Percentiles rank a stretch among this genome's conserved stretches.
Conservation (phyloP, 2,329 filamentous ascomycete genomes). For the Clathrospora elynae region DNA sequence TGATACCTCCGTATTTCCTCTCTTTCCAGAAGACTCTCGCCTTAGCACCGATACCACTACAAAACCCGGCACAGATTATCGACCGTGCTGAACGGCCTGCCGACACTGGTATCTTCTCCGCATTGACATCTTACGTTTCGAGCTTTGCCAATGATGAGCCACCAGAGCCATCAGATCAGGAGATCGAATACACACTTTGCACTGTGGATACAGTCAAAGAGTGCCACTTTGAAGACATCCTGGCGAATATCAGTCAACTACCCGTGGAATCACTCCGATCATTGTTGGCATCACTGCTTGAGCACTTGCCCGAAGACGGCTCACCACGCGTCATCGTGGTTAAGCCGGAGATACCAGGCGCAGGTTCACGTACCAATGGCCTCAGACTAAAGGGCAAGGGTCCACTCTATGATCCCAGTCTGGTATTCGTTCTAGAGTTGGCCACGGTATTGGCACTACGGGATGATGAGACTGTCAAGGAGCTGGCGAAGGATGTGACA, state of each 20-base stretch:
- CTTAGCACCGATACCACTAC: slow-evolving; percentile 82
- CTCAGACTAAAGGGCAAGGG: slow-evolving; percentile 61
- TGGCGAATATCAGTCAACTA: slow-evolving; percentile 77
- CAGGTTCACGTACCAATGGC: slow-evolving; percentile 64
- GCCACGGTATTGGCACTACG: slow-evolving; percentile 80
- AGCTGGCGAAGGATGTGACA: slow-evolving; percentile 78
- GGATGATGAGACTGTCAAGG: slow-evolving; percentile 72
- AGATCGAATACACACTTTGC: slow-evolving; percentile 92
- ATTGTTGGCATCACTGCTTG: slow-evolving; percentile 74
- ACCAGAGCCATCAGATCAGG: slow-evolving; percentile 94
- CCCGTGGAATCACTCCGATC: slow-evolving; percentile 63
- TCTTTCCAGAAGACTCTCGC: slow-evolving; percentile 68
- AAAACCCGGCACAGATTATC: slow-evolving; percentile 89
- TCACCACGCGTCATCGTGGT: slow-evolving; percentile 83
- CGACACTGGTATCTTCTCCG: slow-evolving; percentile 88
- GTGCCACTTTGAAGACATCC: slow-evolving; percentile 81
- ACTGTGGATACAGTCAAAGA: slow-evolving; percentile 93
- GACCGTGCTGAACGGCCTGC: slow-evolving; percentile 78
- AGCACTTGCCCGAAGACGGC: slow-evolving; percentile 84
- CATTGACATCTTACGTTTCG: slow-evolving; percentile 95
- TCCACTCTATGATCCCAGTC: slow-evolving; percentile 78
- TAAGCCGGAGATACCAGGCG: slow-evolving; percentile 77
- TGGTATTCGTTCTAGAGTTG: slow-evolving; percentile 90
- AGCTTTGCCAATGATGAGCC: slow-evolving; percentile 98
- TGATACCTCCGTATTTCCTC: slow-evolving; percentile 80